Conservation (phyloP, 345 rosid genomes). For the Microthlaspi erraticum region DNA sequence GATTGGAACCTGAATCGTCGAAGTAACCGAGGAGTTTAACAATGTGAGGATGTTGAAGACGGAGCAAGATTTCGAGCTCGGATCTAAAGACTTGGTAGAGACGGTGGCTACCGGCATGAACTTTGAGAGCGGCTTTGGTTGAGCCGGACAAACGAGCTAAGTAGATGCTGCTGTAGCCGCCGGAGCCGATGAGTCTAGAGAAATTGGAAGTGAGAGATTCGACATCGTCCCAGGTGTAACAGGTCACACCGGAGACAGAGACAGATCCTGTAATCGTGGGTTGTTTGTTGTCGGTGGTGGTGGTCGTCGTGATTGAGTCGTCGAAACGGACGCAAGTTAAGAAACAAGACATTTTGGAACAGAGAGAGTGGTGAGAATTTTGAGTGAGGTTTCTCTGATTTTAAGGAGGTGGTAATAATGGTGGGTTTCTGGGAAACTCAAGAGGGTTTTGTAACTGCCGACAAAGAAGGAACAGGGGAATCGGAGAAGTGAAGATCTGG, state of each 20-base stretch:
- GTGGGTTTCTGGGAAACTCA: slow-evolving; percentile 38
- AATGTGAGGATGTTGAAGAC: slow-evolving; percentile 69
- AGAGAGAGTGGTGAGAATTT: slow-evolving; percentile 17
- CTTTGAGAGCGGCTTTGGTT: slow-evolving; percentile 64
- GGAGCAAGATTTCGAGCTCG: slow-evolving; percentile 75
- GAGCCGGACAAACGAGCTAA: slow-evolving; percentile 56
- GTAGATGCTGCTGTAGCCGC: slow-evolving; percentile 87
- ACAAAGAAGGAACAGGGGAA: slow-evolving; percentile 36
- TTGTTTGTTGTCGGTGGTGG: neutral
- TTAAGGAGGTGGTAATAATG: slow-evolving; percentile 37
- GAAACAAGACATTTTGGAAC: slow-evolving; percentile 54
- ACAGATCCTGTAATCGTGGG: slow-evolving; percentile 7
- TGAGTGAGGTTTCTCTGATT: slow-evolving; percentile 16
- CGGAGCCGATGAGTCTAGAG: slow-evolving; percentile 64
- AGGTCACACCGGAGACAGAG: slow-evolving; percentile 39
- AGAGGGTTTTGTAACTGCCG: slow-evolving; percentile 27
- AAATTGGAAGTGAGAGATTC: slow-evolving; percentile 57
- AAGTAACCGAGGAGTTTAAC: slow-evolving; percentile 81
- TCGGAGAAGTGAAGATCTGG: slow-evolving; percentile 21
- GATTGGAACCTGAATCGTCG: slow-evolving; percentile 59
- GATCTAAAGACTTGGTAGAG: slow-evolving; percentile 66
- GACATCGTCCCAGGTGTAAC: slow-evolving; percentile 62
- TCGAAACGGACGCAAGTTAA: slow-evolving; percentile 44
- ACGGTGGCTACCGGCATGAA: slow-evolving; percentile 63
- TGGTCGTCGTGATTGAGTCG: slow-evolving; percentile 11